Conservation (phyloP, 768 basidiomycete species). For the Psilocybe azurescens region DNA sequence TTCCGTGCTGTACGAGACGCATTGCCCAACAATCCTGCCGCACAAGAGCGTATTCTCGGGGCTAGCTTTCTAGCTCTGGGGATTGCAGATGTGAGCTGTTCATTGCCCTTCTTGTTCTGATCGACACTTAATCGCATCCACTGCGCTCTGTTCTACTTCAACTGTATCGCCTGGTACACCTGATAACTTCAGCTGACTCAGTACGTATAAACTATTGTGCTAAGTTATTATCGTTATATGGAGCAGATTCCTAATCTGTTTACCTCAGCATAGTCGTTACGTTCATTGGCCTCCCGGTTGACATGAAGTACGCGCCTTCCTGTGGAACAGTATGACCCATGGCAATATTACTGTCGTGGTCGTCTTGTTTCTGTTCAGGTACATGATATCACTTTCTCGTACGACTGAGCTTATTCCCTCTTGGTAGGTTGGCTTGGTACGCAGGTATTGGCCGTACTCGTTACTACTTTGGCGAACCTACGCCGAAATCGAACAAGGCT, state of each 20-base stretch:
- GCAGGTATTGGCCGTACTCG: conserved; percentile 33
- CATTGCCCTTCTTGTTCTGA: background rate
- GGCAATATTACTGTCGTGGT: conserved; percentile 75
- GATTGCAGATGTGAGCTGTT: conserved; percentile 68
- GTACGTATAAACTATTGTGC: conserved; percentile 41
- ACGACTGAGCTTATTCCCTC: background rate
- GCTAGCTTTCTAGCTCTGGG: conserved; percentile 69
- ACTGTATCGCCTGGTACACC: background rate
- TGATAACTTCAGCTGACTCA: conserved; percentile 55
- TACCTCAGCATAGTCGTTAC: conserved; percentile 58
- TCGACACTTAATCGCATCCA: background rate
- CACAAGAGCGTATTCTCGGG: conserved; percentile 76
- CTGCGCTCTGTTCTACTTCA: no score
- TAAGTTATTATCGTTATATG: background rate
- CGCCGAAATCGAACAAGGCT: conserved; percentile 11
- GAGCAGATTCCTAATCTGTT: conserved; percentile 15
- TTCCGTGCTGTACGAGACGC: conserved; percentile 73
- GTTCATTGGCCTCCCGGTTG: conserved; percentile 60
- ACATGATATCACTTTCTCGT: conserved; percentile 3
- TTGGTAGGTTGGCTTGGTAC: conserved; percentile 59
- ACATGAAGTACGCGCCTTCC: conserved; percentile 52
- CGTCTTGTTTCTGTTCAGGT: conserved; percentile 64
- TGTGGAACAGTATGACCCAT: conserved; percentile 78
- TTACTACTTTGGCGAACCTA: conserved; percentile 33
- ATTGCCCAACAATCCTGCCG: conserved; percentile 58